Evolutionary conservation across 2,329 filamentous ascomycete genomes (phyloP), one percentile per base, ranked within the genome.

Genomic region (Fusarium longipes): DNA sequence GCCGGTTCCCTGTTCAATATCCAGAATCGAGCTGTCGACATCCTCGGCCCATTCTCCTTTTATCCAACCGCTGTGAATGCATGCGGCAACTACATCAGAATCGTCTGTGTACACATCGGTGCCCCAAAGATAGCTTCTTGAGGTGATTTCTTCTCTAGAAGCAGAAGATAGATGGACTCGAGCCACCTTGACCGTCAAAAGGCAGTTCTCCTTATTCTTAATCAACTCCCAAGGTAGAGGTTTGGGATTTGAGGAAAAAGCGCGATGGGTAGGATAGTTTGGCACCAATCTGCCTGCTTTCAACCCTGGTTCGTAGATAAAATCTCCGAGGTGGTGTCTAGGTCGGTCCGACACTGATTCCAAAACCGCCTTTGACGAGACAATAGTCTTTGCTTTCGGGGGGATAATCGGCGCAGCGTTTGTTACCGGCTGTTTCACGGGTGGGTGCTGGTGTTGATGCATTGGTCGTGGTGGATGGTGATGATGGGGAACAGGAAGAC

Each of bases 41-140:
- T 93, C 91, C 8, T 93, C 89, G 6, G 88, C 83, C 91, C 94
- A 97, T 72, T 94, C 93, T 32, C 95, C 95, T 39, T 90, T 89
- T 70, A 99, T 91, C 89, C 93, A 98, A 5, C 96, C 96, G 3
- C 90, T 89, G 77, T 99, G 96, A 43, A 99, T 95, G 61, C 94
- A 95, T 3, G 95, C 94, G 0, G 93, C 95, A 24, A 99, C 86
- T 1, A 96, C 89, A 75, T 99, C 96, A 0, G 93, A 97, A 78
- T 99, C 96, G 71, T 99, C 96, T 0, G 93, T 97, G 76, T 98
- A 98, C 8, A 99, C 86, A 35, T 96, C 94, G 0, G 93, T 96
- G 2, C 96, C 96, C 94, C 95, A 99, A 0, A 99, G 78, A 9
- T 92, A 92, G 20, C 91, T 87, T 32, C 93, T 87, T 9, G 88